phyloP scores from a whole-genome alignment of 495 filamentous ascomycete genomes.

The Xylaria castorea region DNA sequence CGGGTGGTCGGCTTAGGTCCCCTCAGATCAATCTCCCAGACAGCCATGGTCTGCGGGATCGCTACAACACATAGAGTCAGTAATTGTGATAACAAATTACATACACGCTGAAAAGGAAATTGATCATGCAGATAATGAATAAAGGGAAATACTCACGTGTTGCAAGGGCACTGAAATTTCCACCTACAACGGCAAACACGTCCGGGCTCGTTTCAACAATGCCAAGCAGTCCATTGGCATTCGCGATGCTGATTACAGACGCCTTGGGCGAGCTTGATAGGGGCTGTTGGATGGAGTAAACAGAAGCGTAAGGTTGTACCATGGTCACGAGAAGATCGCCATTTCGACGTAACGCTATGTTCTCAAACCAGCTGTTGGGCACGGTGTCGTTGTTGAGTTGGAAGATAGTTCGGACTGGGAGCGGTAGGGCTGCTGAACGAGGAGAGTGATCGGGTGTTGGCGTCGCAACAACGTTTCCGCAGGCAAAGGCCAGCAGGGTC shows the following conservation, averaged over 20 bases:
- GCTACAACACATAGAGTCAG: conserved; percentile 2
- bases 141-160: neutral
- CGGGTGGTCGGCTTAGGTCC: neutral
- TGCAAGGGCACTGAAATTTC: conserved; percentile 29
- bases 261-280: conserved; percentile 28
- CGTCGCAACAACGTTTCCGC: conserved; percentile 1
- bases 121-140: neutral
- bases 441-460: neutral
- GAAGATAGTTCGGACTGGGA: conserved; percentile 28
- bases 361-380: conserved; percentile 44
- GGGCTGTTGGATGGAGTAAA: conserved; percentile 27
- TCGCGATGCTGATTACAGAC: conserved; percentile 32
- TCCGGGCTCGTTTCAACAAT: conserved; percentile 42
- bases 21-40: conserved; percentile 28
- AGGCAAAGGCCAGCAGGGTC: conserved; percentile 9
- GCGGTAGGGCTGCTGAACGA: conserved; percentile 15
- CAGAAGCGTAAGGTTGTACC: conserved; percentile 25
- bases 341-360: conserved; percentile 47
- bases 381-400: conserved; percentile 39
- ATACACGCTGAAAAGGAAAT: neutral
- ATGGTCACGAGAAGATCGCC: conserved; percentile 46
- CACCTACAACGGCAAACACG: conserved; percentile 37
- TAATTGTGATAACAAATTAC: conserved; percentile 3
- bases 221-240: conserved; percentile 37
- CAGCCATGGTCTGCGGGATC: neutral